Base-by-base conservation (phyloP, 2,329 filamentous ascomycete genomes). In the Colletotrichum abscissum region DNA sequence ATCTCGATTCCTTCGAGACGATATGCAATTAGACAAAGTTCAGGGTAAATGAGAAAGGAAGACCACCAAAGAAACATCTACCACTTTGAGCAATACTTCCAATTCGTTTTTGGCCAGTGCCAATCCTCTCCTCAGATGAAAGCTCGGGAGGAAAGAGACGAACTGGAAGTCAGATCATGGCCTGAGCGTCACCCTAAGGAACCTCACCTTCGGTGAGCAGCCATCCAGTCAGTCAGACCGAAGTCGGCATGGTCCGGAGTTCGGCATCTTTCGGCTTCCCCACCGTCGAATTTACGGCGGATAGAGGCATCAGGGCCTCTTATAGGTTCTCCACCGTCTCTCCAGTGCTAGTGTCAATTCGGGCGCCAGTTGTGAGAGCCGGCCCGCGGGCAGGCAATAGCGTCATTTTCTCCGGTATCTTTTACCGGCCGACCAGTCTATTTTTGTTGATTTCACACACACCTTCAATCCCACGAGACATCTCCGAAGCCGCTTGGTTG, bases 381-480 rank as follows among this genome's bases (percentile, higher is more conserved):
- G 71, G 67, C 67, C 67, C 35, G 67, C 56, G 55, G 55, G 55
- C n/a, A 62, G 67, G 67, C 71, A 67, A 73, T 66, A 73, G 71
- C 67, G 70, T 73, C 70, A 73, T 73, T 65, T 71, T 70, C n/a
- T 35, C 8, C 24, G 35, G 46, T 58, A 42, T 67, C 19, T 46
- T 56, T 65, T 65, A 14, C 49, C 26, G 46, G 46, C 42, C 46
- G 38, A 46, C 38, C 14, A 54, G 54, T 35, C 54, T 69, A 24
- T 60, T 70, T 73, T 58, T 57, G 71, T 71, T 16, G 28, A 24
- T 66, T 35, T 49, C 26, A 19, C 38, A 42, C 38, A 42, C 38
- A 42, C 38, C 14, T 42, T 16, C 16, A 22, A 52, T 65, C 46
- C 24, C 16, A 26, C 22, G 28, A 30, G 22, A 28, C 24, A 19